A percentile compares a stretch with the other conserved stretches of the same genome.
These are phyloP conservation scores for Penicillium lagena DNA, from an alignment of 495 filamentous ascomycete species.

Conservation along the genomic window DNA sequence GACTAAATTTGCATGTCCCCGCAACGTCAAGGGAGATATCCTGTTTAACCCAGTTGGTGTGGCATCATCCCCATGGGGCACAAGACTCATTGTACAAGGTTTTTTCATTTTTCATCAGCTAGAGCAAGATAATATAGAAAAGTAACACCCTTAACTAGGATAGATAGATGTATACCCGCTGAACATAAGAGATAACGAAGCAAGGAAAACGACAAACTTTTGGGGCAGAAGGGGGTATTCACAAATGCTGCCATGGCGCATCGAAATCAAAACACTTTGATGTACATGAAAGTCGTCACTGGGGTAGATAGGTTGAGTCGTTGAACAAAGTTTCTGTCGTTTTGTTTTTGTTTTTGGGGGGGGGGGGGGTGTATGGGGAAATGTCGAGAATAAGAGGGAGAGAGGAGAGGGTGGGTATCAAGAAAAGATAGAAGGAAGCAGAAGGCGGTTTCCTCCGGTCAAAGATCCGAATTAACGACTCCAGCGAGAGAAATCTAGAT, in stretches of 20 bases:
- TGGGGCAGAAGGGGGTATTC: slow-evolving; percentile 26
- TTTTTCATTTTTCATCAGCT: background rate
- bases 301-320: slow-evolving; percentile 2
- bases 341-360: background rate
- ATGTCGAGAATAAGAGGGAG: background rate
- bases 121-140: background rate
- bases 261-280: slow-evolving; percentile 15
- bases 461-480: slow-evolving; percentile 16
- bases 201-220: slow-evolving; percentile 19
- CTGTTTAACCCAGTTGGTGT: too few relatives aligned
- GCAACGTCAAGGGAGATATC: too few relatives aligned
- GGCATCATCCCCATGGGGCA: too few relatives aligned
- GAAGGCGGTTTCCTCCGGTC: background rate
- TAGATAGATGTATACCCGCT: background rate
- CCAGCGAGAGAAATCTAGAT: slow-evolving; percentile 41
- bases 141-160: background rate
- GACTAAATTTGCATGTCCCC: too few relatives aligned
- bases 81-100: background rate
- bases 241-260: slow-evolving; percentile 23
- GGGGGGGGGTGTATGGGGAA: background rate
- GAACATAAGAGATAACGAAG: background rate
- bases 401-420: background rate
- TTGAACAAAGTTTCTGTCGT: background rate
- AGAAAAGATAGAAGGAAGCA: background rate
- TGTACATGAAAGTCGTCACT: slow-evolving; percentile 27